Base-by-base conservation (phyloP, 306 rosid species). In the Castanea crenata region DNA sequence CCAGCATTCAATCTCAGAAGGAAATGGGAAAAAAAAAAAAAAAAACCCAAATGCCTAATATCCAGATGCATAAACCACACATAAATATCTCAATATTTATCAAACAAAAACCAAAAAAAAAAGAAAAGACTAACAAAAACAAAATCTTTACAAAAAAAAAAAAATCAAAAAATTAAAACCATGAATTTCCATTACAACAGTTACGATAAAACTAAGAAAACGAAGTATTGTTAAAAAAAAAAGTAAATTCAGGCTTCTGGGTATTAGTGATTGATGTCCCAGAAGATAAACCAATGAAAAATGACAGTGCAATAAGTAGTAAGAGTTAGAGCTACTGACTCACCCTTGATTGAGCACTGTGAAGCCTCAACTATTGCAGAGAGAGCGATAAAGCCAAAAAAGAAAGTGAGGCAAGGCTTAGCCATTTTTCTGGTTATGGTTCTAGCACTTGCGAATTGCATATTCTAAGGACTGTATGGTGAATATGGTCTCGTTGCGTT, bases 281-380 rank as follows among this genome's bases (percentile, higher is more conserved):
- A 56, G 72, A 69, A 38, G 61, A 46, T 38, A 32, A 69, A 63
- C 12, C 20, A 6, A 55, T 34, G 71, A 10, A 65, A 71, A 57
- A 29, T 4, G 34, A 59, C 31, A 69, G 51, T 13, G 13, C 54
- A 82, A 27, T 68, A 57, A 18, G 21, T 16, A 63, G 41, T 12
- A 73, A 71, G 79, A 58, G 78, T 65, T 32, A 27, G 46, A 38
- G 46, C 46, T 7, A 7, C 46, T 7, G 11, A 38, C 77, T 38
- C 41, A 88, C 96, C 94, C 3, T 72, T 78, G 69, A 76, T 51
- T 8, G 97, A 83, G 82, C 98, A 92, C 62, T 88, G 88, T 31
- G 94, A 94, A 73, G 96, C 90, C 27, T 84, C 84, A 73, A 89
- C 79, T 18, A 79, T 71, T 74, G 83, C 81, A 73, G 83, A 79